Base-by-base conservation (phyloP, 1,139 yeast genomes). In the Arxiozyma telluris region DNA sequence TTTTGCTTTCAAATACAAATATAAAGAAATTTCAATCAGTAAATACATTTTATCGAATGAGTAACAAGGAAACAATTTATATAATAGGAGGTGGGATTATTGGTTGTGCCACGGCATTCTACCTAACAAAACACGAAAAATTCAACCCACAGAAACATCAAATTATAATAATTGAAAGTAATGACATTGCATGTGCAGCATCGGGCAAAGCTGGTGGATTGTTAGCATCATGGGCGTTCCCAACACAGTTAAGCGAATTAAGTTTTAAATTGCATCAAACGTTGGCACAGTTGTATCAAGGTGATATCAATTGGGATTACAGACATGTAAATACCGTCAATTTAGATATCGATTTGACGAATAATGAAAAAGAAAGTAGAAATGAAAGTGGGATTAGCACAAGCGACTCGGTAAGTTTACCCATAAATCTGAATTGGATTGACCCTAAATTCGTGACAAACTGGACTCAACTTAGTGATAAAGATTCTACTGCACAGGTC, bases 131-230 rank as follows among this genome's bases (percentile, higher is more conserved):
- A 57, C 98, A 93, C 68, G 93, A 96, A 5, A 77, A 78, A 54
- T 93, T 84, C 67, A 84, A 86, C 64, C 80, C 87, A 0, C 73
- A 74, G 34, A 83, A 81, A 55, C 83, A 87, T 65, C 90, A 87
- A 63, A 87, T 93, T 59, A 87, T 96, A 20, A 80, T 93, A n/a
- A 70, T 93, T 23, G 98, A 93, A 69, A 84, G 94, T 53, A 87
- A 87, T 61, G 77, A 96, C 64, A 96, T 93, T 3, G 98, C 98
- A 0, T 96, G 97, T 50, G 98, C 97, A 44, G 98, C 98, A 20
- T 82, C 91, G 44, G 98, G 98, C 54, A 93, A 93, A 64, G 98
- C 98, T 3, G 98, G 98, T 44, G 98, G 98, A 0, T 74, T 93
- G 51, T 72, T 93, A 54, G 97, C 97, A 0, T 77, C 87, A 46